Conservation (phyloP, 805 yeast genomes). For the Nakazawaea sp. region DNA sequence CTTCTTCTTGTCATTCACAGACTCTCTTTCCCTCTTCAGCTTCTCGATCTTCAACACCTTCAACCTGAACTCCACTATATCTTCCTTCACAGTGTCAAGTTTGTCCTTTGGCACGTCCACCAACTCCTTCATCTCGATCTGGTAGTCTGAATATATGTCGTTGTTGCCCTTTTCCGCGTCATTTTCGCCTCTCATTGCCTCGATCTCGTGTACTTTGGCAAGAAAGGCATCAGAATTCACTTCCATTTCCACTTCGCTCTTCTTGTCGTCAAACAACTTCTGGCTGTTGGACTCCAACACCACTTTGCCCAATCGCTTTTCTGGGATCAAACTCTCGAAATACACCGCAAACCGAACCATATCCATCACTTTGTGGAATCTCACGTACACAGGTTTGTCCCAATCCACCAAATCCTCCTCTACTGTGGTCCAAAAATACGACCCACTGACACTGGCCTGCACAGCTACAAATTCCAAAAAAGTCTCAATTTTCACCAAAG, state of each 20-base stretch:
- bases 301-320: constrained; percentile 2
- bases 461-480: background rate
- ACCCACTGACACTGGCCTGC: background rate
- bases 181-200: background rate
- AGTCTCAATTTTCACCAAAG: background rate
- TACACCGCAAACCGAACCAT: constrained; percentile 15
- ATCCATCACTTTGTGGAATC: constrained; percentile 21
- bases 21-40: constrained; percentile 41
- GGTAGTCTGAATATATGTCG: constrained; percentile 24
- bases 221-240: background rate
- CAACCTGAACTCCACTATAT: constrained; percentile 50
- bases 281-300: constrained; percentile 3
- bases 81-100: constrained; percentile 43
- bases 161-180: background rate
- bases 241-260: background rate
- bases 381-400: constrained; percentile 18
- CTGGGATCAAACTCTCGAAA: background rate
- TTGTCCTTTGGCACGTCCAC: constrained; percentile 49
- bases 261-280: constrained; percentile 1
- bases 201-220: constrained; percentile 5
- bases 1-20: constrained; percentile 39
- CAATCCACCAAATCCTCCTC: constrained; percentile 12
- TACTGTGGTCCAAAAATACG: constrained; percentile 2
- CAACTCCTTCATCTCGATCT: constrained; percentile 50
- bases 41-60: constrained; percentile 46